phyloP scores from a whole-genome alignment of 2,329 filamentous ascomycete species.

The Penicillium oxalicum region DNA sequence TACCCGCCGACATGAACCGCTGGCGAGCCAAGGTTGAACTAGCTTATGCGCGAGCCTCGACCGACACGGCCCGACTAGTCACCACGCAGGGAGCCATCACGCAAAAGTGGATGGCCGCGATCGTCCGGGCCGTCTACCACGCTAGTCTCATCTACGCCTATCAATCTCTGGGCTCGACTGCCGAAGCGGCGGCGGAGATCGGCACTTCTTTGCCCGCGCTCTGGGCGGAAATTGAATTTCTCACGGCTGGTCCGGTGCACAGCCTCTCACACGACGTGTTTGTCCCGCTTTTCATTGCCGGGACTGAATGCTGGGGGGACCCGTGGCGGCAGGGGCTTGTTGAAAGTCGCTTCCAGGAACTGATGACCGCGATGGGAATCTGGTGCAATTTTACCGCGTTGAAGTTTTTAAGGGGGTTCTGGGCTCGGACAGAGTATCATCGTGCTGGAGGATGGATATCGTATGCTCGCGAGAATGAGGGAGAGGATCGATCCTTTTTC shows the following conservation, averaged over 20 bases:
- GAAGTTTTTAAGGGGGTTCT: slow-evolving; percentile 17
- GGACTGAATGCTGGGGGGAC: slow-evolving; percentile 12
- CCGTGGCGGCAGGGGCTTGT: background rate
- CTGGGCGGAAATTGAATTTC: slow-evolving; percentile 1
- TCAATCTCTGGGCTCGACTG: slow-evolving; percentile 12
- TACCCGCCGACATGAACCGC: slow-evolving; percentile 2
- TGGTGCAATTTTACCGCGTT: slow-evolving; percentile 14
- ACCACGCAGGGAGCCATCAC: slow-evolving; percentile 2
- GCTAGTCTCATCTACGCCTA: slow-evolving; percentile 18
- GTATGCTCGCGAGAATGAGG: slow-evolving; percentile 8
- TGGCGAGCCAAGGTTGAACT: slow-evolving; percentile 10
- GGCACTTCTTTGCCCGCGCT: background rate
- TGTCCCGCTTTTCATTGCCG: slow-evolving; percentile 20
- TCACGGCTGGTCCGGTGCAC: slow-evolving; percentile 3
- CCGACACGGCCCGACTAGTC: slow-evolving; percentile 2
- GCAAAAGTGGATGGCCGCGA: slow-evolving; percentile 5
- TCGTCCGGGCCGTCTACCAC: slow-evolving; percentile 13
- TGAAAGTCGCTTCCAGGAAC: slow-evolving; percentile 2
- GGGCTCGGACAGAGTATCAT: slow-evolving; percentile 11
- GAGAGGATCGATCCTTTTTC: slow-evolving; percentile 4
- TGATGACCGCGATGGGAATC: slow-evolving; percentile 8
- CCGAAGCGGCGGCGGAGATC: background rate
- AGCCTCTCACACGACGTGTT: slow-evolving; percentile 20
- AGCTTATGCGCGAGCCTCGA: slow-evolving; percentile 5
- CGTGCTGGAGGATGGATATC: slow-evolving; percentile 11